Percentiles rank a stretch among this genome's conserved stretches.
phyloP scores from a whole-genome alignment of 129 eudicot genomes.

The Apium graveolens region DNA sequence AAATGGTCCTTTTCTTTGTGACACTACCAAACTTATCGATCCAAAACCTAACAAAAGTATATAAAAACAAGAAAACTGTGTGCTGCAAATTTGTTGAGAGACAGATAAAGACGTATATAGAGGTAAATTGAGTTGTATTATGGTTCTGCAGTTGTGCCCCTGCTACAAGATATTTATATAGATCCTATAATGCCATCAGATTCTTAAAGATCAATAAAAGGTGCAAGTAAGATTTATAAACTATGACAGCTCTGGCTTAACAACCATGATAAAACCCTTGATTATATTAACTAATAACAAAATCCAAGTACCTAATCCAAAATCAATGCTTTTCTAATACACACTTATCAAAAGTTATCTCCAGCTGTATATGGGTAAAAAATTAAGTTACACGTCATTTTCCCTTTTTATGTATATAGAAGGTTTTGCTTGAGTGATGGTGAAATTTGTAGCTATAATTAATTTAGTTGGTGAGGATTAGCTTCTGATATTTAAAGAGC shows the following conservation, averaged over 20 bases:
- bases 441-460: background rate
- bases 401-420: background rate
- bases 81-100: background rate
- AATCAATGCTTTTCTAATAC: background rate
- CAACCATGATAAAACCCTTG: background rate
- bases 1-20: conserved; percentile 8
- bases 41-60: background rate
- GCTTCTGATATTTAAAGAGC: background rate
- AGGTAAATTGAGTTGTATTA: background rate
- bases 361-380: conserved; percentile 1
- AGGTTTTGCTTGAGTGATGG: background rate
- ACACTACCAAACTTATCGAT: background rate
- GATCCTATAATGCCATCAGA: background rate
- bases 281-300: background rate
- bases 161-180: background rate
- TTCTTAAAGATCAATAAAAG: conserved; percentile 3
- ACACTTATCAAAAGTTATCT: background rate
- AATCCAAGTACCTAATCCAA: background rate
- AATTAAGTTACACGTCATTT: background rate
- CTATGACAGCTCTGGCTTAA: conserved; percentile 3
- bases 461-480: background rate
- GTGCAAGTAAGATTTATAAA: background rate
- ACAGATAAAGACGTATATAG: background rate
- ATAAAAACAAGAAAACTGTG: conserved; percentile 4
- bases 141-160: background rate